Evolutionary conservation across 2,329 filamentous ascomycete species (phyloP), one percentile per base, ranked within the genome.

Genomic region (Diplodia mutila): DNA sequence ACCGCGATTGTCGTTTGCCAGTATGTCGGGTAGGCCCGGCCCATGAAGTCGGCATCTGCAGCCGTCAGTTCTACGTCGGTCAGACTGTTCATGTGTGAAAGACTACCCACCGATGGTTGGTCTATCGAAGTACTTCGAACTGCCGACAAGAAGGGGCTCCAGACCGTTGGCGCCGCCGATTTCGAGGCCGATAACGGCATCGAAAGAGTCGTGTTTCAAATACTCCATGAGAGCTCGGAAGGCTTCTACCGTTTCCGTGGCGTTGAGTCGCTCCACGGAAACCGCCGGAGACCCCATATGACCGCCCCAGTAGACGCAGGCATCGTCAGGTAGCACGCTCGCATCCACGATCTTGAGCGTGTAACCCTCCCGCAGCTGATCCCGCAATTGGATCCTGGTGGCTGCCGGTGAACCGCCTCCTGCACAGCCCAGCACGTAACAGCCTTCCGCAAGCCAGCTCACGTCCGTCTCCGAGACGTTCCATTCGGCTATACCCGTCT

Each of bases 401-500:
- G 79, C 76, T 65, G 80, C 81, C 0, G 82, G 81, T n/a, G 79
- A 80, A 2, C 82, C 83, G 34, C 83, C 83, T 9, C 83, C 83
- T 12, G 80, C 83, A 23, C 81, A 83, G 21, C 83, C 83, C 3
- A 85, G 75, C 12, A 85, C 80, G 67, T 84, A 83, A 69, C 81
- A 83, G 3, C 83, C 83, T 29, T 79, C 79, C 2, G 81, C 77
- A 14, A 85, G 78, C 78, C 79, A 84, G 5, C 77, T 74, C 2
- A 84, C 72, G 69, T 85, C 82, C 1, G 75, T 79, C 69, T 82
- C 79, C 0, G 80, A 82, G 23, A 85, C 73, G 67, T 77, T 75
- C 83, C 82, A 85, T 55, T 74, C 72, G 32, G 72, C 69, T 16
- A 59, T 42, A 14, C 54, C 54, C 4, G 65, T 67, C 32, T 67